Base-by-base conservation (phyloP, 352 stramenopile species). In the Globisporangium lucens region DNA sequence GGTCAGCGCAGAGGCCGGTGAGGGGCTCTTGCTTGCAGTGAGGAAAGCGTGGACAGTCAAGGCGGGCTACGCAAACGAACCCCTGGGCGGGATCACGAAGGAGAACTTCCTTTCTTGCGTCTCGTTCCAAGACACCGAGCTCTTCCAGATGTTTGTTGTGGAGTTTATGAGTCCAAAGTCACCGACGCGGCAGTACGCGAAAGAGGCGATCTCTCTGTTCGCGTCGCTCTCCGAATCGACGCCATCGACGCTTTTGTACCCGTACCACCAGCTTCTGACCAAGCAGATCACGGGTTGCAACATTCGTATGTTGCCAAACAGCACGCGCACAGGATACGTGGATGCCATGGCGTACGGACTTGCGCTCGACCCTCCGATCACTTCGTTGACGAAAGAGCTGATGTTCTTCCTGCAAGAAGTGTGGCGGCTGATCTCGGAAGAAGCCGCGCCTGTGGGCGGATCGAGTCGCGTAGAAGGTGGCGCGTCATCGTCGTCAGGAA, bases 81-180 rank as follows among this genome's bases (percentile, higher is more conserved):
- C 75, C 60, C 66, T 62, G 35, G 71, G 72, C 43, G 75, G 75
- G 20, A 77, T 78, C 46, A 83, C 79, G 69, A 80, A 79, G 33
- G 82, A 87, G 22, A 77, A 88, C 36, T 93, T 92, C 22, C 60
- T 80, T 59, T 84, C 85, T 4, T 94, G 85, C 64, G 79, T 88
- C 60, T 76, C 83, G 15, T 93, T 95, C 49, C 87, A 93, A 65
- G 83, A 96, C 62, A 93, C 85, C 2, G 89, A 96, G 60, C 76
- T 96, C 9, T 88, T 96, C 33, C 86, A 95, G 64, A 88, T 95
- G 70, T 83, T 95, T 63, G 83, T 96, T n/a, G 86, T 94, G 33
- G 87, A 96, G 56, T 90, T 94, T 33, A 64, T 96, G 57, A 96
- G 85, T 65, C 68, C 85, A 12, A 92, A 91, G 49, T 70, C 83